Percentiles rank a stretch among this genome's conserved stretches.
phyloP scores from a whole-genome alignment of 2,329 filamentous ascomycete genomes.

The Fusarium tricinctum region DNA sequence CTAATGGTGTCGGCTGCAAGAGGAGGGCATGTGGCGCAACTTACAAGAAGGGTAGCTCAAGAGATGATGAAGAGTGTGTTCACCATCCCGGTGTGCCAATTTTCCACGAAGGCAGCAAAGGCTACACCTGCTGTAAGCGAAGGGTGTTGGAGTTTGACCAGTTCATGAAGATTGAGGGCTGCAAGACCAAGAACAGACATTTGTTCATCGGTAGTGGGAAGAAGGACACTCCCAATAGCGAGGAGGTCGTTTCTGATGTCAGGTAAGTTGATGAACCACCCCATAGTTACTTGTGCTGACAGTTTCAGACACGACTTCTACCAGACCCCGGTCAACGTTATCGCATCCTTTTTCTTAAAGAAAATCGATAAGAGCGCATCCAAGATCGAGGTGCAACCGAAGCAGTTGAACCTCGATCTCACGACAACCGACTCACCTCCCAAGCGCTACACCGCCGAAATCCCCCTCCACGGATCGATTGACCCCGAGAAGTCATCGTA shows the following conservation, averaged over 20 bases:
- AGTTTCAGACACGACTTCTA: constrained; percentile 82
- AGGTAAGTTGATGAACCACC: constrained; percentile 65
- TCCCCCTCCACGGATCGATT: constrained; percentile 83
- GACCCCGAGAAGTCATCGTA: constrained; percentile 80
- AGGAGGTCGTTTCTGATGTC: constrained; percentile 84
- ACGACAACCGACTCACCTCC: constrained; percentile 81
- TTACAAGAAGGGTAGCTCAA: constrained; percentile 72
- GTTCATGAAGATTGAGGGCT: constrained; percentile 96
- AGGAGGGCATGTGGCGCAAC: constrained; percentile 78
- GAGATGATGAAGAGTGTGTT: constrained; percentile 82
- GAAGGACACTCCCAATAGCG: constrained; percentile 69
- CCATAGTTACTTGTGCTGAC: constrained; percentile 23
- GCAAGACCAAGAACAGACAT: constrained; percentile 84
- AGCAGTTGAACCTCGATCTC: constrained; percentile 80
- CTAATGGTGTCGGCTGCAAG: constrained; percentile 81
- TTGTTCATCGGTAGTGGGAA: constrained; percentile 85
- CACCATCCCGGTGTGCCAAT: constrained; percentile 92
- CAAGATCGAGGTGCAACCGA: constrained; percentile 76
- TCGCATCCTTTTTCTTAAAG: constrained; percentile 94
- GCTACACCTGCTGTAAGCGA: constrained; percentile 96
- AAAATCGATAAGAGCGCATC: constrained; percentile 91
- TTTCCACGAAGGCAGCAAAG: constrained; percentile 98
- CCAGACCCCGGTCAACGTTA: constrained; percentile 87
- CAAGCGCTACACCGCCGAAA: constrained; percentile 82
- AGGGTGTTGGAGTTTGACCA: constrained; percentile 97